These are phyloP conservation scores for Anethum foeniculum DNA, from an alignment of 140 eudicot species.

Conservation along the genomic window DNA sequence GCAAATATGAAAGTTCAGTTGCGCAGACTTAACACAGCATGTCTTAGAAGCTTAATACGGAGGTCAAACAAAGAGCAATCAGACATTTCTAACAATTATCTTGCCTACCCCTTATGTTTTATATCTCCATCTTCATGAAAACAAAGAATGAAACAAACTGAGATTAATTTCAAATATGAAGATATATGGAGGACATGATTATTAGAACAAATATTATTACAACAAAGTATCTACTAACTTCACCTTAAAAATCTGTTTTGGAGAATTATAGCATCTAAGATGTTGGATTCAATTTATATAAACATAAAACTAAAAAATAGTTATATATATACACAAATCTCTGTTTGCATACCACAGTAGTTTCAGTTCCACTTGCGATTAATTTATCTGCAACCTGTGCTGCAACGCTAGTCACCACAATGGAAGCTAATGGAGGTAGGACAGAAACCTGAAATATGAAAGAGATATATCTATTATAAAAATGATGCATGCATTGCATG, in stretches of 20 bases:
- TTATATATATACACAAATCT: background rate
- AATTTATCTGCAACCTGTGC: constrained; percentile 82
- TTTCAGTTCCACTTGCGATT: constrained; percentile 79
- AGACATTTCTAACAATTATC: background rate
- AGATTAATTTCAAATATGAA: background rate
- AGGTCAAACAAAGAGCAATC: background rate
- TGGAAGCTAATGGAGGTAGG: constrained; percentile 95
- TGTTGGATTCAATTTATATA: background rate
- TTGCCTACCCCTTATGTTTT: background rate
- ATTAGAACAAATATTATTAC: background rate
- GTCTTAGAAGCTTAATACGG: background rate
- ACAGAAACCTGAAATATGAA: constrained; percentile 64
- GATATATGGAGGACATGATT: background rate
- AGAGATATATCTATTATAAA: background rate
- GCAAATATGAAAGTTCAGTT: background rate
- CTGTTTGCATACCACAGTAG: constrained; percentile 53
- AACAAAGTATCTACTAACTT: background rate
- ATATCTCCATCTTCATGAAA: background rate
- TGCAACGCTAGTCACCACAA: constrained; percentile 71
- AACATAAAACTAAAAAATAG: background rate
- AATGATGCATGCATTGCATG: background rate
- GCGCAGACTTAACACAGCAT: background rate
- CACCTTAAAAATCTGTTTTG: background rate
- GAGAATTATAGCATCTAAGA: background rate
- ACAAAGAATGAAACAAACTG: background rate